A percentile compares a stretch with the other conserved stretches of the same genome.
Evolutionary conservation across 345 rosid species (phyloP).

Genomic region (Bretschneidera sinensis): DNA sequence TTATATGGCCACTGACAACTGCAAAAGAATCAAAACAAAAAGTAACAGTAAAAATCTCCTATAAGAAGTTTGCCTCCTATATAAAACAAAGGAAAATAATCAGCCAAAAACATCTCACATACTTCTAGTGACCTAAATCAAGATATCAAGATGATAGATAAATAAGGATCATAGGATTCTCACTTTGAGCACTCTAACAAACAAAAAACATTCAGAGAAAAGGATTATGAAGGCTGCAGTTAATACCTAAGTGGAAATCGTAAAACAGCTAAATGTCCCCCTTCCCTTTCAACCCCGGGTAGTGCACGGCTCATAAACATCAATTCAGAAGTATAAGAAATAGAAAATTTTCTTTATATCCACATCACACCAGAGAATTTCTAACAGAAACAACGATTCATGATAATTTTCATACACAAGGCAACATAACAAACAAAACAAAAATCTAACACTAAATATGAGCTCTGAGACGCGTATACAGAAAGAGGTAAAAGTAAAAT

Average conservation of each 20-base stretch:
- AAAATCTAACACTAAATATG: too few relatives aligned
- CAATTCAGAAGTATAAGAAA: not conserved
- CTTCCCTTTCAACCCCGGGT: too few relatives aligned
- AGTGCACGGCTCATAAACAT: not conserved
- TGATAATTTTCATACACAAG: too few relatives aligned
- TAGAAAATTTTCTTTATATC: too few relatives aligned
- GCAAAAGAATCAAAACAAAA: constrained; percentile 15
- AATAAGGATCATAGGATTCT: not conserved
- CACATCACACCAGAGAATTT: not conserved
- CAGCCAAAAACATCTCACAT: not conserved
- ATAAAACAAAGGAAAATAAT: not conserved
- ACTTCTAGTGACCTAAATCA: not conserved
- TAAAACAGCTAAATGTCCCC: not conserved
- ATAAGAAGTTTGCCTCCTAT: too few relatives aligned
- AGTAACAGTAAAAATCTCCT: too few relatives aligned
- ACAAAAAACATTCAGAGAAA: not conserved
- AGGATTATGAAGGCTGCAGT: not conserved
- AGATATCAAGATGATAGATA: too few relatives aligned
- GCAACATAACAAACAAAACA: too few relatives aligned
- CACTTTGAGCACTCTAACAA: not conserved
- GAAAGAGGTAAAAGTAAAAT: not conserved
- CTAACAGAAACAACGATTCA: not conserved
- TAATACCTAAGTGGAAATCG: not conserved
- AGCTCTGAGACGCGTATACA: not conserved
- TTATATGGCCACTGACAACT: constrained; percentile 85